Base-by-base conservation (phyloP, 1,284 basidiomycete species). In the Neolentinus lepideus region DNA sequence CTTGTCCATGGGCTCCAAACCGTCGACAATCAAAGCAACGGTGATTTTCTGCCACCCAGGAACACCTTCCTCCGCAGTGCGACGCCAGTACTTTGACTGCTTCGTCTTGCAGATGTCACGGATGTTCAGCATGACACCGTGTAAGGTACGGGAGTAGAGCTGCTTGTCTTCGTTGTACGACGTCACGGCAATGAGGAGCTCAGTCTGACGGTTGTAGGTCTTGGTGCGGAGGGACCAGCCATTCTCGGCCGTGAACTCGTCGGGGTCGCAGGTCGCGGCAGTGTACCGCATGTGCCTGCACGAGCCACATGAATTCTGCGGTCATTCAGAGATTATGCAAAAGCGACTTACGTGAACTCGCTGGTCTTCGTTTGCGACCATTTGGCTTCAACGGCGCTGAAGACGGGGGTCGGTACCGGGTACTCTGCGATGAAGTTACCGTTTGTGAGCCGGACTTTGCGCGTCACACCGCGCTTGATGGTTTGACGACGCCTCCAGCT, bases 81-180 rank as follows among this genome's bases (percentile, higher is more conserved):
- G 78, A 50, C 88, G 80, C 94, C 88, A 98, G 75, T 92, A 98
- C 69, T 96, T 96, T 59, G 92, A 95, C 65, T 88, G 85, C 69
- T 95, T 96, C 51, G 92, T 94, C 75, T 93, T 95, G 83, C 94
- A 97, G 61, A 98, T 98, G 66, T 98, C 95, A 62, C 95, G 90
- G 61, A 99, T 96, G 72, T 99, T 99, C 62, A 95, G 73, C 94
- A 98, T 98, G 66, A 98, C 90, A 60, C 92, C 92, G 66, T 98
- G 94, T 50, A 98, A 75, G 1, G 94, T 98, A 59, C 94, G 87
- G 21, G 93, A 87, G 64, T 96, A 95, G 11, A 98, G 81, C 2
- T 88, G 89, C 75, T 98, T 96, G 79, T 98, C 94, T 73, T 92
- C 90, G 59, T 92, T 92, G 71, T 92, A 92, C 2, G 87, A 90